Evolutionary conservation across 306 rosid species (phyloP), one percentile per base, ranked within the genome.

Genomic region (Aeschynomene evenia): DNA sequence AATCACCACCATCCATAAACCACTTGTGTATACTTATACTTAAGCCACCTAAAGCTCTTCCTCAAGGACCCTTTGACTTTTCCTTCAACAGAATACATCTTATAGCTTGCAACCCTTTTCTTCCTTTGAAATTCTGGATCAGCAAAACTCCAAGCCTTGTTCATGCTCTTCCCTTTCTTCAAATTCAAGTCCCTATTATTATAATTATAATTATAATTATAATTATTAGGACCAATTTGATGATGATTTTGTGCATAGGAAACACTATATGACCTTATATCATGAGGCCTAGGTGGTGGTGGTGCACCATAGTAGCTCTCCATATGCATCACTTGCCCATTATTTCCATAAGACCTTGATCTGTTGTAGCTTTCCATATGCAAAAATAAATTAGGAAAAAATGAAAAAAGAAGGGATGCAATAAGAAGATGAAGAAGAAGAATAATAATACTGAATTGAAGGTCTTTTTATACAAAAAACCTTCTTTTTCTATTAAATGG

Each of bases 111-210:
- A 60, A 89, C 84, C 74, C 96, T 87, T 77, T 87, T 89, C 84
- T 84, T 87, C 80, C 96, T 85, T 83, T 87, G 98, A 70, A 84
- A 81, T 72, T 91, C 96, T 66, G 90, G 86, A 74, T 87, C 91
- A 18, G 45, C 37, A 53, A 87, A 65, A 48, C 70, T 76, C 89
- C 81, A 81, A 13, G 86, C 40, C 81, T 81, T 89, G 13, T 74
- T 34, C 65, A 19, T 33, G 61, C 69, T 63, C 58, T 87, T 92
- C 20, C 79, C 85, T 69, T 85, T 85, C 81, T 89, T 89, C 43
- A 81, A 51, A 73, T 81, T 88, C 54, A 68, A 20, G 59, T 79
- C 86, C 77, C 78, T 81, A 7, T n/a, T n/a, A n/a, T n/a, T n/a
- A n/a, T n/a, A n/a, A n/a, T n/a, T n/a, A n/a, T n/a, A n/a, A n/a